phyloP scores from a whole-genome alignment of 2,329 filamentous ascomycete genomes.

The Septoria linicola region DNA sequence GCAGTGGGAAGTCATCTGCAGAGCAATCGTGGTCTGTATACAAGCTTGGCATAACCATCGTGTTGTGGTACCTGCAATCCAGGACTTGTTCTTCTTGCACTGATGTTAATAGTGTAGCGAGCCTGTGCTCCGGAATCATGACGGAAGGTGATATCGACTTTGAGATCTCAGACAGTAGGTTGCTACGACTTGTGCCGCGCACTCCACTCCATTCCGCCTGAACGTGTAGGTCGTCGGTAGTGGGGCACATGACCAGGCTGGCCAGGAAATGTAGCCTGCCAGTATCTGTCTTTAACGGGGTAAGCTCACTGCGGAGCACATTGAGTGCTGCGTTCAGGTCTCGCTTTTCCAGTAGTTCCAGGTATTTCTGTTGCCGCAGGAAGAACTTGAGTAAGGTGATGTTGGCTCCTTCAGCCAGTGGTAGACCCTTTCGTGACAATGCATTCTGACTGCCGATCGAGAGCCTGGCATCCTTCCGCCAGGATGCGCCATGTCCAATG shows the following conservation, averaged over 20 bases:
- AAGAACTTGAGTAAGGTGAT: conserved; percentile 79
- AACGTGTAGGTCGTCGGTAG: conserved; percentile 70
- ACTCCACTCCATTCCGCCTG: conserved; percentile 87
- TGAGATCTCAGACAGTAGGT: conserved; percentile 76
- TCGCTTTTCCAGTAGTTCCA: conserved; percentile 79
- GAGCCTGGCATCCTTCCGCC: conserved; percentile 26
- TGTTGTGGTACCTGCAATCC: conserved; percentile 86
- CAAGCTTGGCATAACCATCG: conserved; percentile 71
- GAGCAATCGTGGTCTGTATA: conserved; percentile 89
- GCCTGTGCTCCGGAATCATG: conserved; percentile 90
- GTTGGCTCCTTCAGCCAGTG: conserved; percentile 73
- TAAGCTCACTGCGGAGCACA: conserved; percentile 85
- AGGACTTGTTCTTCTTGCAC: conserved; percentile 82
- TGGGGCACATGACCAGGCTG: conserved; percentile 84
- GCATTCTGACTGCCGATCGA: conserved; percentile 34
- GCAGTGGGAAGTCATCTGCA: conserved; percentile 72
- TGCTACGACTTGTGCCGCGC: conserved; percentile 68
- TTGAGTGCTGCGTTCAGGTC: conserved; percentile 72
- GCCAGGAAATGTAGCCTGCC: conserved; percentile 70
- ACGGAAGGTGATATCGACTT: conserved; percentile 91
- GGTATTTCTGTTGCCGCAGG: conserved; percentile 89
- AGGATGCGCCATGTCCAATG: conserved; percentile 28
- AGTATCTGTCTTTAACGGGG: conserved; percentile 78
- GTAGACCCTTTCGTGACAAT: conserved; percentile 54
- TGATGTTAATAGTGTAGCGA: conserved; percentile 76